Base-by-base conservation (phyloP, 106 monocot species). In the Hemerocallis citrina region DNA sequence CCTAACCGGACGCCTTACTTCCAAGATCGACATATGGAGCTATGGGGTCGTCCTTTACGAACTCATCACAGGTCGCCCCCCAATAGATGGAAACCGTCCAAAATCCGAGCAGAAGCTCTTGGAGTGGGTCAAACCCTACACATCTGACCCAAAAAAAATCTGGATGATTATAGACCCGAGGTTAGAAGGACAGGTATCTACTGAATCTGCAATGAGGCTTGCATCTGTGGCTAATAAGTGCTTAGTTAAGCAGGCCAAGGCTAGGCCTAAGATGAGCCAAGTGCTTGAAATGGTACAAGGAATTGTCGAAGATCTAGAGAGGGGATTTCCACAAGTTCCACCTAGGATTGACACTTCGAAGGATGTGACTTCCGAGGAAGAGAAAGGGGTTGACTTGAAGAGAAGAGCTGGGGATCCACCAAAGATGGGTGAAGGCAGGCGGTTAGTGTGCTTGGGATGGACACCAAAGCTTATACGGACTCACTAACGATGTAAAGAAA, bases 21-120 rank as follows among this genome's bases (percentile, higher is more conserved):
- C 69, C 5, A 85, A 93, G 68, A 85, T 74, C 32, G 93, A 93
- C 46, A 71, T 93, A 37, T 93, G 85, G 85, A 93, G 93, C 72
- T 93, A 89, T 2, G 93, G 93, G 0, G 75, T 93, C 1, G 85
- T 93, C 23, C 81, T 93, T 21, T 89, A 89, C 13, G 93, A 93
- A 59, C 85, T 93, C 43, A 85, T 93, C 42, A 89, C 89, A 0
- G 89, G 93, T 13, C 79, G 85, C 10, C 73, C 65, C 0, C 89
- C 93, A 19, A 44, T 89, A 37, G 93, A 93, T 35, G 46, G 74
- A 34, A 89, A 82, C 75, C 75, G 82, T 0, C 93, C 93, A 4
- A 93, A 65, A 50, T 55, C 57, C 10, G 89, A 93, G 45, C 89
- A 93, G 57, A 82, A 82, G 66, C 88, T 93, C 16, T 60, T 93